These are phyloP conservation scores for Pseudoneurospora amorphoporcata DNA, from an alignment of 495 filamentous ascomycete genomes.

Conservation along the genomic window DNA sequence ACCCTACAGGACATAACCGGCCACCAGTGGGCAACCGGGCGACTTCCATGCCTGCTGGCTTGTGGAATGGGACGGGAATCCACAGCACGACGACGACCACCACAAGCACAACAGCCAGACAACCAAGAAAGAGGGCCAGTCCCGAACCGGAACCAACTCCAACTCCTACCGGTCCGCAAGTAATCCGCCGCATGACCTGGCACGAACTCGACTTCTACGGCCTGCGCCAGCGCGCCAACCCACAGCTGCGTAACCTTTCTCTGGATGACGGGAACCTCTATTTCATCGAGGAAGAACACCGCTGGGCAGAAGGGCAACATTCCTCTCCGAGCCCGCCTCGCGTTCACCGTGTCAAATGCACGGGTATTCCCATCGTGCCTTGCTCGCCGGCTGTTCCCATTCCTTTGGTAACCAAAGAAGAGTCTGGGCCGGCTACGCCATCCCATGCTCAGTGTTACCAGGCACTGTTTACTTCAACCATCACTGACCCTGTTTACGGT, in stretches of 20 bases:
- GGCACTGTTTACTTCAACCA: not conserved
- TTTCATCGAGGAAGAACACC: conserved; percentile 38
- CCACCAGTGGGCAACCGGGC: conserved; percentile 13
- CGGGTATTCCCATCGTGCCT: conserved; percentile 43
- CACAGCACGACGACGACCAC: not conserved
- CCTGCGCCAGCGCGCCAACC: conserved; percentile 47
- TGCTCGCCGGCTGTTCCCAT: not conserved
- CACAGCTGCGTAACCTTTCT: conserved; percentile 41
- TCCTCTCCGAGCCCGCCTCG: conserved; percentile 29
- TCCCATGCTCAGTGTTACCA: not conserved
- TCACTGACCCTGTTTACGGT: conserved; percentile 30
- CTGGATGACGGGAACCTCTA: conserved; percentile 44
- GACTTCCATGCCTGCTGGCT: conserved; percentile 11
- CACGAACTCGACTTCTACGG: conserved; percentile 46
- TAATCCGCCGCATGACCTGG: conserved; percentile 47
- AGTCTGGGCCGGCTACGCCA: not conserved
- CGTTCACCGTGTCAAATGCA: conserved; percentile 36
- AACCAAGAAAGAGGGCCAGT: not conserved
- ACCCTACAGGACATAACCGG: conserved; percentile 36
- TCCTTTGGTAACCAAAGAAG: not conserved
- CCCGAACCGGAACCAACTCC: not conserved
- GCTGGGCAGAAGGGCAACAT: conserved; percentile 37
- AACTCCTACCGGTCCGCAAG: conserved; percentile 30
- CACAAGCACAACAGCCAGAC: not conserved
- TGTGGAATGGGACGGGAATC: conserved; percentile 14